Evolutionary conservation across 805 yeast species (phyloP).

Genomic region (Pachysolen tannophilus): DNA sequence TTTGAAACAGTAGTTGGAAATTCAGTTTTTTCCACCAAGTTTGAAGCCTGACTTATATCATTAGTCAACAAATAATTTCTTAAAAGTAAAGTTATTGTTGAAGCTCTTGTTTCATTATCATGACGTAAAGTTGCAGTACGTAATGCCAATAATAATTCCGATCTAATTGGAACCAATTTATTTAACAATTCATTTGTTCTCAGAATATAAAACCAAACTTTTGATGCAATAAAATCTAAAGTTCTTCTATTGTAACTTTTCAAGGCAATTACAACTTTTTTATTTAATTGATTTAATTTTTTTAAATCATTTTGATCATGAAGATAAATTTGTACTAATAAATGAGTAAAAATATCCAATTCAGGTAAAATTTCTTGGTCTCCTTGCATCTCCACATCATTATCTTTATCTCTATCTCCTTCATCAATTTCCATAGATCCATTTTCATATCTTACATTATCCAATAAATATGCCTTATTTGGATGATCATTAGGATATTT

Average conservation of each 20-base stretch:
- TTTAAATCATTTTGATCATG: conserved; percentile 51
- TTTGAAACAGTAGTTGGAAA: conserved; percentile 83
- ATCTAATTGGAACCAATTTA: conserved; percentile 51
- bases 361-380: conserved; percentile 56
- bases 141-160: conserved; percentile 62
- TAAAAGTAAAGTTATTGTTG: conserved; percentile 75
- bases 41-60: conserved; percentile 81
- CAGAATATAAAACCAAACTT: conserved; percentile 85
- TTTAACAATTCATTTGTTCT: conserved; percentile 64
- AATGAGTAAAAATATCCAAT: conserved; percentile 68
- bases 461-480: conserved; percentile 33
- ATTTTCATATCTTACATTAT: conserved; percentile 19
- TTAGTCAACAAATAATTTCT: conserved; percentile 73
- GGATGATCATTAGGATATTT: conserved; percentile 46
- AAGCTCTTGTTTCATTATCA: conserved; percentile 86
- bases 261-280: conserved; percentile 42
- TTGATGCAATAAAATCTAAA: conserved; percentile 79
- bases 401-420: conserved; percentile 23
- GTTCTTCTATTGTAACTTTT: conserved; percentile 70
- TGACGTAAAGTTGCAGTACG: conserved; percentile 89
- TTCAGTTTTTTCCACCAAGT: conserved; percentile 79
- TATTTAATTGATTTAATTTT: conserved; percentile 46
- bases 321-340: conserved; percentile 69
- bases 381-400: conserved; percentile 18
- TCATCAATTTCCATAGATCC: conserved; percentile 21